Percentiles rank a stretch among this genome's conserved stretches.
phyloP scores from a whole-genome alignment of 2,329 filamentous ascomycete genomes.

The Penicillium sp. region DNA sequence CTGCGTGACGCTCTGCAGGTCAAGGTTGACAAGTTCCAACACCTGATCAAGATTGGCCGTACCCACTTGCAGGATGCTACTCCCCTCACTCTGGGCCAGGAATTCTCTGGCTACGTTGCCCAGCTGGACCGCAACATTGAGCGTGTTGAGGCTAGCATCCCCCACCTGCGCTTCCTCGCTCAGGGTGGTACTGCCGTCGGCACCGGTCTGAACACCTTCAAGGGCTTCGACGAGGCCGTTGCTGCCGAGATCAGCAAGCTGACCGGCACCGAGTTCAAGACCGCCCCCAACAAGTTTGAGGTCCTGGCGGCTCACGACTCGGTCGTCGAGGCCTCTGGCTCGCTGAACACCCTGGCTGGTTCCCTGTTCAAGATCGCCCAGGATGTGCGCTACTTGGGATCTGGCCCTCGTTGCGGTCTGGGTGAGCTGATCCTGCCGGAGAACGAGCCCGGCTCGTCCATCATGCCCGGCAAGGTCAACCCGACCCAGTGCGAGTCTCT shows the following conservation, averaged over 20 bases:
- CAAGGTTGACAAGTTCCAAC: slow-evolving; percentile 84
- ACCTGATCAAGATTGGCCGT: slow-evolving; percentile 98
- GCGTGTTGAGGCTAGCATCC: slow-evolving; percentile 75
- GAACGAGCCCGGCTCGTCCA: slow-evolving; percentile 95
- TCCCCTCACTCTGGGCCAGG: slow-evolving; percentile 88
- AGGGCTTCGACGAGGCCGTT: slow-evolving; percentile 90
- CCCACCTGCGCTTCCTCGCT: slow-evolving; percentile 77
- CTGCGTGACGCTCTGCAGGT: slow-evolving; percentile 77
- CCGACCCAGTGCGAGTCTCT: slow-evolving; percentile 96
- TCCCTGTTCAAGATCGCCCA: slow-evolving; percentile 98
- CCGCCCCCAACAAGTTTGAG: slow-evolving; percentile 98
- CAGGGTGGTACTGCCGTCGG: slow-evolving; percentile 96
- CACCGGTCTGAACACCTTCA: slow-evolving; percentile 95
- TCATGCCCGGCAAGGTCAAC: slow-evolving; percentile 99
- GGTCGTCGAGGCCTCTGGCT: slow-evolving; percentile 86
- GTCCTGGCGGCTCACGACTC: slow-evolving; percentile 93
- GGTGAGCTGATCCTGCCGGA: slow-evolving; percentile 90
- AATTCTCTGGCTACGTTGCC: slow-evolving; percentile 95
- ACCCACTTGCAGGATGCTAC: slow-evolving; percentile 98
- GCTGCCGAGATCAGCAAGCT: slow-evolving; percentile 85
- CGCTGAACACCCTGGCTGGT: slow-evolving; percentile 83
- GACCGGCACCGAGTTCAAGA: slow-evolving; percentile 89
- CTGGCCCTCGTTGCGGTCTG: slow-evolving; percentile 88
- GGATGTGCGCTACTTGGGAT: slow-evolving; percentile 94
- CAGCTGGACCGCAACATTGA: slow-evolving; percentile 88